Evolutionary conservation across 441 rosid species (phyloP).

Genomic region (Cnidoscolus chayamansa): DNA sequence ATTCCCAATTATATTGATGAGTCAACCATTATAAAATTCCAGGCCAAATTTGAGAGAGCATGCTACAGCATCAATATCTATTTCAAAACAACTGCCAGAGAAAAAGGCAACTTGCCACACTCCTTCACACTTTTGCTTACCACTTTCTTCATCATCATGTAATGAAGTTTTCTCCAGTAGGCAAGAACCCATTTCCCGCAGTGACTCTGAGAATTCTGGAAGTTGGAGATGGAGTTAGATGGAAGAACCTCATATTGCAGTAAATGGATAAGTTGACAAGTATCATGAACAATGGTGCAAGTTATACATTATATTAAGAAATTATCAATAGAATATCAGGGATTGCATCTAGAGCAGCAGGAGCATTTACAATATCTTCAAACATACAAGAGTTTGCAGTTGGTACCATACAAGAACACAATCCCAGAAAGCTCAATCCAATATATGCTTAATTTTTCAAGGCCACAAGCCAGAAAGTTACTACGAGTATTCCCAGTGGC

Average conservation of each 20-base stretch:
- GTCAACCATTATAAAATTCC: not conserved
- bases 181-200: slow-evolving; percentile 93
- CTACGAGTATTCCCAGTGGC: not conserved
- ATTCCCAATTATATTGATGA: not conserved
- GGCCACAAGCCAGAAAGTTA: not conserved
- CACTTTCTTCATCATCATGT: slow-evolving; percentile 63
- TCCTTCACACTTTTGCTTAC: slow-evolving; percentile 36
- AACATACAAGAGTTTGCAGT: not conserved
- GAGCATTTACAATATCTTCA: not conserved
- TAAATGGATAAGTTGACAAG: not conserved
- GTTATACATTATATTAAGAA: not conserved
- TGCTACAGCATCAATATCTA: not conserved
- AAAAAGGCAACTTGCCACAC: not conserved
- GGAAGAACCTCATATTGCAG: not conserved
- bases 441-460: not conserved
- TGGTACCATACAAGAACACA: not conserved
- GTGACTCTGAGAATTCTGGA: slow-evolving; percentile 91
- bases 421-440: not conserved
- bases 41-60: slow-evolving; percentile 14
- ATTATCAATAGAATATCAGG: not conserved
- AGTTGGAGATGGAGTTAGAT: slow-evolving; percentile 21
- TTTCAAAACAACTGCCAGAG: not conserved
- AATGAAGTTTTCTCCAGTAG: slow-evolving; percentile 65
- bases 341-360: not conserved
- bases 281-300: not conserved